Evolutionary conservation across 345 rosid genomes (phyloP).

Genomic region (Iberis pinnata): DNA sequence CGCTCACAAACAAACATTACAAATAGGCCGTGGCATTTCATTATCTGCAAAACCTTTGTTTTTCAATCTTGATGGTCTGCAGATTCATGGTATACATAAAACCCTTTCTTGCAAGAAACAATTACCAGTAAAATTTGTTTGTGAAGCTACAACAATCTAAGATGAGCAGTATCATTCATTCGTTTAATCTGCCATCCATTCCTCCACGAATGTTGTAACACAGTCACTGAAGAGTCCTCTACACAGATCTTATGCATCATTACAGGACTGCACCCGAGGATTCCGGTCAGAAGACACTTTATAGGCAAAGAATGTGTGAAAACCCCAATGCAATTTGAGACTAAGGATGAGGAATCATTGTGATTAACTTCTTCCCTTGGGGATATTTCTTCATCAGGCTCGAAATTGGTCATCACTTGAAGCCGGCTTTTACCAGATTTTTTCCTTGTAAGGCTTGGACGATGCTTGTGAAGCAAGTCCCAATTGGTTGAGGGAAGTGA

Average conservation of each 20-base stretch:
- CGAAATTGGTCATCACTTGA: constrained; percentile 44
- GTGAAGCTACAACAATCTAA: constrained; percentile 39
- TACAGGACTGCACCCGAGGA: constrained; percentile 72
- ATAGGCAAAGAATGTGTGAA: constrained; percentile 80
- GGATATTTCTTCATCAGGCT: constrained; percentile 62
- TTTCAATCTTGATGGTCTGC: too few relatives aligned
- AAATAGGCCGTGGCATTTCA: constrained; percentile 14
- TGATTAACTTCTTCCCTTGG: constrained; percentile 47
- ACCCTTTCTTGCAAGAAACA: neutral
- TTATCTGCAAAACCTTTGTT: constrained; percentile 16
- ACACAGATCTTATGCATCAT: constrained; percentile 72
- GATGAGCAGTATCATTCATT: constrained; percentile 81
- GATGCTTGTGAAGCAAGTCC: constrained; percentile 59
- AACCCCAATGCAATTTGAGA: constrained; percentile 61
- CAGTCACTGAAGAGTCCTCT: constrained; percentile 90
- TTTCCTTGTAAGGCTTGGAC: constrained; percentile 58
- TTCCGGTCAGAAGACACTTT: constrained; percentile 77
- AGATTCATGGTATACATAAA: constrained; percentile 19
- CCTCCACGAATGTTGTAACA: constrained; percentile 79
- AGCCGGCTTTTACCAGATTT: constrained; percentile 91
- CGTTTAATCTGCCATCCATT: constrained; percentile 96
- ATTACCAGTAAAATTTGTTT: constrained; percentile 40
- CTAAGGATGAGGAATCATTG: constrained; percentile 41
- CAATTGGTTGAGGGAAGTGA: constrained; percentile 36
- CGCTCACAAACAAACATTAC: too few relatives aligned